Base-by-base conservation (phyloP, 352 stramenopile genomes). In the Pythium periplocum region DNA sequence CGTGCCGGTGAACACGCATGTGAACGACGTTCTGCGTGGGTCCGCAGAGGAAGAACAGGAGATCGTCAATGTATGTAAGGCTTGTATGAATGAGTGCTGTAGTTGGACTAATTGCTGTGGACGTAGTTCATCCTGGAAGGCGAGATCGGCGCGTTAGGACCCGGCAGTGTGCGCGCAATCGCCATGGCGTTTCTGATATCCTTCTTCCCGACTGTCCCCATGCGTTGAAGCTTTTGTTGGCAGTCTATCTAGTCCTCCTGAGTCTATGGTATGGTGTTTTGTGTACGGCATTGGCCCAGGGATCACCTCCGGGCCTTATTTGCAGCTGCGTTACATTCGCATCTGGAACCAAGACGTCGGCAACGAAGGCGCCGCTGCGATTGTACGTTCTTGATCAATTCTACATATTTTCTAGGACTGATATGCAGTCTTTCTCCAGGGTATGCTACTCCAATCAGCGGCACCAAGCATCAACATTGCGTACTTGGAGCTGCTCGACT, bases 291-390 rank as follows among this genome's bases (percentile, higher is more conserved):
- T 70, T 53, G 79, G 78, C 11, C 83, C 78, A 59, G 71, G 71
- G n/a, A 80, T 85, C 59, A 77, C 61, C 11, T 79, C 65, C 10
- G 80, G 78, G 1, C 69, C 77, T 34, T 93, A 91, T 57, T 67
- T 58, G 33, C 76, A 85, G 26, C 55, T 93, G 10, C 71, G 74
- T 7, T 90, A 82, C 62, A 84, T 91, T 53, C 83, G 80, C 34
- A 80, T 93, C 31, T 93, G 83, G 83, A 86, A 87, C 51, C 80
- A 93, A 45, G 73, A 87, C 47, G 66, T 93, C 47, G 80, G 76
- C 3, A 69, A 93, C 52, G 83, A 93, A 66, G 83, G 83, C 49
- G 75, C 68, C 3, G 68, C 68, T 31, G 78, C 73, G 33, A 83
- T 93, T 43, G 80, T 88, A 78, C 46, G 69, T 59, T 31, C 12